Evolutionary conservation across 2,329 filamentous ascomycete genomes (phyloP).

Genomic region (Huntiella savannae): DNA sequence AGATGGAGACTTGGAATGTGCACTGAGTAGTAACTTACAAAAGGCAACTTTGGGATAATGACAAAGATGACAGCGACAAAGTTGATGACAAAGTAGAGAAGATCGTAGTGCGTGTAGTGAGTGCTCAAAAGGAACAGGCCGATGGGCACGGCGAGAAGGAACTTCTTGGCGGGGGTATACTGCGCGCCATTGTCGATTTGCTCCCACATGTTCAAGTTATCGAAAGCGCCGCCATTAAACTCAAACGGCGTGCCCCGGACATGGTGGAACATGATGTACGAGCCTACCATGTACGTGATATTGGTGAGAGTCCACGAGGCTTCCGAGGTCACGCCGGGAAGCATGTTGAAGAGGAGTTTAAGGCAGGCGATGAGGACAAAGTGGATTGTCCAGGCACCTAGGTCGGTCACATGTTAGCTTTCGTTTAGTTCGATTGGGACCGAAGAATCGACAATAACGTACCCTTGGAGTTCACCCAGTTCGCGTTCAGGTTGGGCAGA

Average conservation of each 20-base stretch:
- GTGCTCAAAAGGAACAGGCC: slow-evolving; percentile 90
- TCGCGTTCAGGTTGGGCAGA: slow-evolving; percentile 85
- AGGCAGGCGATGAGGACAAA: slow-evolving; percentile 76
- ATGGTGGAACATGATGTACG: slow-evolving; percentile 99
- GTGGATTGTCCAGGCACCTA: slow-evolving; percentile 96
- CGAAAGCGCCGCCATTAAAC: slow-evolving; percentile 95
- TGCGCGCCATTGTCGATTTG: slow-evolving; percentile 98
- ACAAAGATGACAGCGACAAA: slow-evolving; percentile 81
- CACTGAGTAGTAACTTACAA: slow-evolving; percentile 41
- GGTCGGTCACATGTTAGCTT: slow-evolving; percentile 2
- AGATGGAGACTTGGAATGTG: not conserved
- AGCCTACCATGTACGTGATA: slow-evolving; percentile 97
- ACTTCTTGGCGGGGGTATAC: slow-evolving; percentile 98
- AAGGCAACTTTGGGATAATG: slow-evolving; percentile 89
- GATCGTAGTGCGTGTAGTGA: slow-evolving; percentile 95
- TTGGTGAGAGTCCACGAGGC: slow-evolving; percentile 98
- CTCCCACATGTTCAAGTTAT: slow-evolving; percentile 99
- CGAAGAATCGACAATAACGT: slow-evolving; percentile 3
- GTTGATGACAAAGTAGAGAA: slow-evolving; percentile 95
- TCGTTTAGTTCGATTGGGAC: not conserved
- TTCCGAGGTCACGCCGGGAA: slow-evolving; percentile 91
- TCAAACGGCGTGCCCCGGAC: slow-evolving; percentile 96
- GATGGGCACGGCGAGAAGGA: slow-evolving; percentile 84
- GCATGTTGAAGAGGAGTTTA: slow-evolving; percentile 94
- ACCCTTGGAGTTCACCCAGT: slow-evolving; percentile 99